Evolutionary conservation across 116 monocot genomes (phyloP), one percentile per base, ranked within the genome.

Genomic region (Phalaenopsis hybrid): DNA sequence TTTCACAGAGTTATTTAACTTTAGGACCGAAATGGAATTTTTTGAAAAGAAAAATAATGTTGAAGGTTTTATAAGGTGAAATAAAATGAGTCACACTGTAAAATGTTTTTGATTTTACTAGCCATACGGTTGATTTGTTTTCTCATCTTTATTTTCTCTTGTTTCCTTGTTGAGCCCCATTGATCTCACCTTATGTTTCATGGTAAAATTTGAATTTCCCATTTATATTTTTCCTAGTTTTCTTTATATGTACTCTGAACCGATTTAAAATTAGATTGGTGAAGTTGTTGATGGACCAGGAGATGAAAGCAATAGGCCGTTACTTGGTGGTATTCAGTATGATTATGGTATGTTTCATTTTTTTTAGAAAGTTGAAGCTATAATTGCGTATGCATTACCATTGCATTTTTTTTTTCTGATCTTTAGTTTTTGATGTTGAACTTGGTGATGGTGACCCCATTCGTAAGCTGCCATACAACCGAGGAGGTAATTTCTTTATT

Each of bases 221-320:
- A 45, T 41, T 49, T 18, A 28, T 50, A 18, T 77, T 76, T 33
- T 63, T 44, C 46, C 10, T 72, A 75, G 8, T 45, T 75, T 75
- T n/a, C 49, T 28, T 78, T 58, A 75, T 51, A 50, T 25, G 7
- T 49, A 1, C 18, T 17, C 1, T 77, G 2, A 48, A 46, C 17
- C 2, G 18, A 23, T 77, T 77, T 12, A 13, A 37, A 77, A 57
- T 57, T 81, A 99, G 99, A 99, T 99, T 85, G 99, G 99, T 78
- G 99, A 99, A 89, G 93, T 99, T 80, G 91, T 99, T 81, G 99
- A 99, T 93, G 99, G 99, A 20, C 95, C 99, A 69, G 91, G 86
- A 69, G 89, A 83, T 57, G 79, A 73, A 72, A 77, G 79, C 23
- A 78, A 31, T 67, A 88, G 81, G 77, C 85, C 85, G 6, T 44